Evolutionary conservation across 2,329 filamentous ascomycete species (phyloP).

Genomic region (Botrytis pseudocinerea): DNA sequence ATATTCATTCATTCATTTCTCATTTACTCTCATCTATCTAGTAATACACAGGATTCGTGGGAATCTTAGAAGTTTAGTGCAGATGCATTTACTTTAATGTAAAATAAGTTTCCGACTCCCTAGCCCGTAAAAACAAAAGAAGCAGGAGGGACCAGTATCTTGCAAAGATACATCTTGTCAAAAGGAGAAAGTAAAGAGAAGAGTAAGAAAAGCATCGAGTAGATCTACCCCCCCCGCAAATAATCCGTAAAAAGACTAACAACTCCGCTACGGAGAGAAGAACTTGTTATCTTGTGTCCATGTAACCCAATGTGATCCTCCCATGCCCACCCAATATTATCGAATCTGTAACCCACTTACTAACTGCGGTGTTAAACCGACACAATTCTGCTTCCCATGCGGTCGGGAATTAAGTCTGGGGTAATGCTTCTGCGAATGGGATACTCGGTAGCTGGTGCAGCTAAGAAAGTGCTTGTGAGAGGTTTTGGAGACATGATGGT

Average conservation of each 20-base stretch:
- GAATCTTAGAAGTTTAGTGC: not conserved
- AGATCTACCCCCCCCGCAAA: not conserved
- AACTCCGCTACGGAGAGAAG: not conserved
- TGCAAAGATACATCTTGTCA: not conserved
- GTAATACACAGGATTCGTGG: not conserved
- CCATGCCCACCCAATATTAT: not conserved
- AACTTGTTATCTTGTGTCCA: not conserved
- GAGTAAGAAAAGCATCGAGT: not conserved
- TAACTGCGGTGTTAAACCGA: not conserved
- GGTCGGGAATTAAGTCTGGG: slow-evolving; percentile 60
- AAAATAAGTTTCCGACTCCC: not conserved
- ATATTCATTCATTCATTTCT: slow-evolving; percentile 8
- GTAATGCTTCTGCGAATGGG: slow-evolving; percentile 54
- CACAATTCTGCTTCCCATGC: slow-evolving; percentile 36
- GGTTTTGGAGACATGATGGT: slow-evolving; percentile 57
- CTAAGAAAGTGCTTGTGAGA: slow-evolving; percentile 55
- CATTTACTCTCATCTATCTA: not conserved
- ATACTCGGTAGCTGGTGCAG: slow-evolving; percentile 56
- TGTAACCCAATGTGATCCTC: not conserved
- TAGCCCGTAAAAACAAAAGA: not conserved
- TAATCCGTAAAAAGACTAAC: not conserved
- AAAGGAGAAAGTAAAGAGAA: not conserved
- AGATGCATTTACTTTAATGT: not conserved
- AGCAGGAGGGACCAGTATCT: not conserved
- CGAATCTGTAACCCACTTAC: not conserved